Evolutionary conservation across 1,284 basidiomycete species (phyloP), one percentile per base, ranked within the genome.

Genomic region (Athelia sp.): DNA sequence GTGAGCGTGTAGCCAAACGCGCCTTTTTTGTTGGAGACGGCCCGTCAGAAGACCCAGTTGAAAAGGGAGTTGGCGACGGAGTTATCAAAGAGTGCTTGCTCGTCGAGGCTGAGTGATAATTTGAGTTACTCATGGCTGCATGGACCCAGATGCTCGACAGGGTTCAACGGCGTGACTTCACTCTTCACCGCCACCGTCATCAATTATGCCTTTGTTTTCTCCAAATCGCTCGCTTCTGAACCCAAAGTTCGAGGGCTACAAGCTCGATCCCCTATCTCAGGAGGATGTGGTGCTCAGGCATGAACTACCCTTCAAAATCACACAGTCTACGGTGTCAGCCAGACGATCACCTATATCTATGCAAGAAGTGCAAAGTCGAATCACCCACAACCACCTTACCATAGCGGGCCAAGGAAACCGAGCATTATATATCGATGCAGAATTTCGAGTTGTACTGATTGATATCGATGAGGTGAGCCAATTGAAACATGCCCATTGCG

Each of bases 191-290:
- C n/a, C n/a, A n/a, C n/a, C n/a, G n/a, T 29, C 26, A 29, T 40
- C 15, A 40, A 44, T 11, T n/a, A 56, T 56, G 55, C 21, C 51
- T 29, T 46, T 18, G 47, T 75, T 77, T 52, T 56, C 60, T 17
- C 70, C 72, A 3, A 63, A 68, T 22, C 71, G 70, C 23, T 54
- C 66, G 31, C 72, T 92, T 3, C 66, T 88, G n/a, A 92, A 92
- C 57, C 81, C 87, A 2, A 87, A 86, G 56, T 93, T 93, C 54
- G 89, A 93, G 56, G 85, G 87, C 1, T 93, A 93, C 67, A 90
- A 82, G 61, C 74, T 93, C 34, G 73, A 82, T 51, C 68, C 78
- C 11, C 66, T 87, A 32, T 62, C 72, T 8, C 79, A 84, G 56
- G 78, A 82, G 23, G 67, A 79, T 11, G 67, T 70, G 10, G 73